Evolutionary conservation across 2,329 filamentous ascomycete species (phyloP), one percentile per base, ranked within the genome.

Genomic region (Emergomyces orientalis): DNA sequence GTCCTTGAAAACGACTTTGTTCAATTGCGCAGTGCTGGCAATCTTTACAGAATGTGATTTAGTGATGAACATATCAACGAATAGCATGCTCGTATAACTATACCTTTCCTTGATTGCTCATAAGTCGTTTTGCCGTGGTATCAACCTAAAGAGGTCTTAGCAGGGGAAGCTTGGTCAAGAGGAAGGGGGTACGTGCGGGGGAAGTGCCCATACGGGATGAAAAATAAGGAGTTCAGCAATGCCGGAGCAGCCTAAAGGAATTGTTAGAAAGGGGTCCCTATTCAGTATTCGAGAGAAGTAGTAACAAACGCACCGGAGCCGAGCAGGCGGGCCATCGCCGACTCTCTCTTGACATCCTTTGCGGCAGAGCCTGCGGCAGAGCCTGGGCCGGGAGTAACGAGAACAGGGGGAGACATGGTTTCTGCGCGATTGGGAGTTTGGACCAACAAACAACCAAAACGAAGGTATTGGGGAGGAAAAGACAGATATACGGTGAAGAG

Each of bases 71-170:
- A n/a, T n/a, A n/a, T n/a, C n/a, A n/a, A n/a, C n/a, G n/a, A n/a
- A n/a, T n/a, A n/a, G n/a, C n/a, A n/a, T n/a, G n/a, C n/a, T n/a
- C n/a, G n/a, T n/a, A n/a, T n/a, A n/a, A 68, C 78, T 69, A 75
- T 49, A 89, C 84, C 79, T 82, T 90, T 74, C 86, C 86, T 76
- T 96, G 88, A 79, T 99, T 97, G 86, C 91, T 97, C 94, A 99
- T 99, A 78, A 99, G 86, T 70, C 94, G 90, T 84, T 99, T 99
- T 67, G 94, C 93, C 72, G 95, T 97, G 59, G 94, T 99, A 79
- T 99, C 94, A 76, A 99, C 90, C 89, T 93, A 54, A 39, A 37
- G 39, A 27, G 25, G 59, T 49, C 65, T 75, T 67, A 75, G 71
- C 61, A 61, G 59, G 41, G 59, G 45, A 13, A 41, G 39, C 32